Evolutionary conservation across 1,139 yeast species (phyloP).

Genomic region (Saccharomyces pastorianus): DNA sequence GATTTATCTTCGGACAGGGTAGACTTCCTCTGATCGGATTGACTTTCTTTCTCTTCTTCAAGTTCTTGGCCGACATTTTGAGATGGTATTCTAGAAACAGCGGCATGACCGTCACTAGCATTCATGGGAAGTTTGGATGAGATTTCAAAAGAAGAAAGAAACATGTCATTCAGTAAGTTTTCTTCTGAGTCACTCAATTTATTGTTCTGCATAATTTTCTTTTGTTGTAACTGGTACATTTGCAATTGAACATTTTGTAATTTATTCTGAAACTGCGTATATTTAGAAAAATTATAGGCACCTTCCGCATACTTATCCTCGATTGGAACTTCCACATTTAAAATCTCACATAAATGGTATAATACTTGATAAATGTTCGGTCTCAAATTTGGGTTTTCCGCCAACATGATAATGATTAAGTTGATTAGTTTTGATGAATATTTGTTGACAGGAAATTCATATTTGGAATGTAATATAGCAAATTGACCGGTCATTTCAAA

Average conservation of each 20-base stretch:
- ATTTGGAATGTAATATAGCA: conserved; percentile 57
- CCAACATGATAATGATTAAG: conserved; percentile 68
- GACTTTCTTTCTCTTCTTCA: background rate
- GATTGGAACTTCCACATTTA: conserved; percentile 48
- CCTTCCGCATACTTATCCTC: conserved; percentile 34
- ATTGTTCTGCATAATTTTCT: conserved; percentile 18
- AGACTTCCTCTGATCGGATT: conserved; percentile 6
- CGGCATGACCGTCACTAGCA: conserved; percentile 2
- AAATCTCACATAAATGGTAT: conserved; percentile 56
- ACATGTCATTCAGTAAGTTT: conserved; percentile 21
- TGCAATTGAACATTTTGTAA: conserved; percentile 30
- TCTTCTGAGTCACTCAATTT: conserved; percentile 12
- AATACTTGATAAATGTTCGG: conserved; percentile 84
- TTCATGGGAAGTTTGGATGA: conserved; percentile 25
- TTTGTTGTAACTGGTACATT: conserved; percentile 24
- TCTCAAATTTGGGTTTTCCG: conserved; percentile 70
- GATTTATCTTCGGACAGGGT: conserved; percentile 8
- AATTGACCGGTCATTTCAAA: conserved; percentile 74
- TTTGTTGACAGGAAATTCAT: conserved; percentile 43
- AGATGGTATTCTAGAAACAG: background rate
- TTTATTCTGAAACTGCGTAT: conserved; percentile 32
- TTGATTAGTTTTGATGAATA: conserved; percentile 60
- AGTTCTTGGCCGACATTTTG: background rate
- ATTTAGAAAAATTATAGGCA: conserved; percentile 35
- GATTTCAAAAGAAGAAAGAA: conserved; percentile 25